Evolutionary conservation across 306 rosid genomes (phyloP).

Genomic region (Dryas drummondii): DNA sequence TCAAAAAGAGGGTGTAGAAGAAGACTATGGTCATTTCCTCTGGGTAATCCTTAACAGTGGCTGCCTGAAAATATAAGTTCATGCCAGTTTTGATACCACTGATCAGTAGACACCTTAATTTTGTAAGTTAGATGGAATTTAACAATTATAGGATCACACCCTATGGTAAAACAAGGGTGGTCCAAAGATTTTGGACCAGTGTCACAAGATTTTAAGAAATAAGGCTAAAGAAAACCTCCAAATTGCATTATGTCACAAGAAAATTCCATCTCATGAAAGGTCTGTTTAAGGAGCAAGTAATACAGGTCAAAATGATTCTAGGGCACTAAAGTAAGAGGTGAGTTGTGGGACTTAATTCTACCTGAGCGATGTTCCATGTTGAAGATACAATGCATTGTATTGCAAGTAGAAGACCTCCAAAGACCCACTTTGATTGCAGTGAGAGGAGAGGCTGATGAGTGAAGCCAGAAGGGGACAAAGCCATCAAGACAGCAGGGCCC

Average conservation of each 20-base stretch:
- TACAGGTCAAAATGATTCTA: not conserved
- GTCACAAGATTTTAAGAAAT: too few relatives aligned
- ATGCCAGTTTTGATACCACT: not conserved
- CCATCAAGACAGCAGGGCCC: constrained; percentile 32
- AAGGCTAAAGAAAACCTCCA: too few relatives aligned
- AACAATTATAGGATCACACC: too few relatives aligned
- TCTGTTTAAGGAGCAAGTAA: not conserved
- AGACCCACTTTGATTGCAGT: constrained; percentile 29
- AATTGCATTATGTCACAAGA: not conserved
- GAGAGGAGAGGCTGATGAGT: not conserved
- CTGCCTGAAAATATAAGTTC: constrained; percentile 25
- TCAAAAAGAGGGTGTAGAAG: constrained; percentile 39
- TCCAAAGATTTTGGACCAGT: too few relatives aligned
- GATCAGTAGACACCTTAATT: not conserved
- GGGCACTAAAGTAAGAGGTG: not conserved
- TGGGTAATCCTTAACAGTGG: constrained; percentile 33
- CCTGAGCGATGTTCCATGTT: constrained; percentile 43
- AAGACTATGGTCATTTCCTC: constrained; percentile 38
- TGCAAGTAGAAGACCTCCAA: constrained; percentile 41
- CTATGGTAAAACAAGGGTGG: too few relatives aligned
- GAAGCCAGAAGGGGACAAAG: constrained; percentile 7
- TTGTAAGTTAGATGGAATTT: too few relatives aligned
- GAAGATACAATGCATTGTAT: constrained; percentile 33
- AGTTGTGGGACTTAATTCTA: not conserved
- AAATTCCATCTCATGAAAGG: not conserved